Evolutionary conservation across 2,329 filamentous ascomycete genomes (phyloP).

Genomic region (Fusarium sp.): DNA sequence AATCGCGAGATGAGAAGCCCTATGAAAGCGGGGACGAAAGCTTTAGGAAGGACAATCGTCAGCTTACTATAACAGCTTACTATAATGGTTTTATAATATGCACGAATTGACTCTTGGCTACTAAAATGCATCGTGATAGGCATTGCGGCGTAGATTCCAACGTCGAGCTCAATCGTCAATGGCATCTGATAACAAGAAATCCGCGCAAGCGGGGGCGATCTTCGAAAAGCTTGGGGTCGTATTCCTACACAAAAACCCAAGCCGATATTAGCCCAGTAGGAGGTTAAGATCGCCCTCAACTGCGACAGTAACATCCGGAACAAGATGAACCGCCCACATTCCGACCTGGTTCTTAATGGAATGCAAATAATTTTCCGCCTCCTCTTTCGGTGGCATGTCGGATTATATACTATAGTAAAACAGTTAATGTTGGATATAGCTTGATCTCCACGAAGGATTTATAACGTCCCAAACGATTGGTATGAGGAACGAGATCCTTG

Average conservation of each 20-base stretch:
- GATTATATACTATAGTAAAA: background rate
- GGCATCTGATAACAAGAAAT: background rate
- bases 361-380: background rate
- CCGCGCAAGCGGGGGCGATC: background rate
- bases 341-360: background rate
- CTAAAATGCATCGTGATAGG: accelerated
- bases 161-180: no score
- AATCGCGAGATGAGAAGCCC: background rate
- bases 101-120: background rate
- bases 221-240: background rate
- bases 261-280: background rate
- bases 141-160: background rate
- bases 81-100: accelerated
- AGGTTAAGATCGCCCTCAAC: background rate
- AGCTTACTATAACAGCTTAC: background rate
- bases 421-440: background rate
- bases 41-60: background rate
- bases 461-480: background rate
- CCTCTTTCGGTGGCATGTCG: background rate
- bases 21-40: background rate
- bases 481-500: background rate
- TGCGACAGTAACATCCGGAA: background rate
- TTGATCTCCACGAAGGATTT: background rate
- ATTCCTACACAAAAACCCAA: background rate
- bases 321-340: background rate